Conservation (phyloP, 148 eudicot species). For the Fagopyrum tataricum region DNA sequence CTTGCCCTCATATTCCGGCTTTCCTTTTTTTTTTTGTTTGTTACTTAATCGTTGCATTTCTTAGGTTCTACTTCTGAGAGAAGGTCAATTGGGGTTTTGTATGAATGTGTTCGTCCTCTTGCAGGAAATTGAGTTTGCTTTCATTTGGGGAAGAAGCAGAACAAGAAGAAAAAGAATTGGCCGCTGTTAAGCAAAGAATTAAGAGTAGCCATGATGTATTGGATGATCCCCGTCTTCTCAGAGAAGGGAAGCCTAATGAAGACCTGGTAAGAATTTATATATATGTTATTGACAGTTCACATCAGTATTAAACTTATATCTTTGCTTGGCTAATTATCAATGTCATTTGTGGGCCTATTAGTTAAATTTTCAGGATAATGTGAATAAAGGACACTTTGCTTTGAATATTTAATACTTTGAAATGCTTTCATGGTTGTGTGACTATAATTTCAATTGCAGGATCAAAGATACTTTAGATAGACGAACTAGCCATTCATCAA, state of each 20-base stretch:
- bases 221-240: constrained; percentile 92
- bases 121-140: constrained; percentile 87
- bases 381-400: neutral
- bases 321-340: neutral
- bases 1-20: neutral
- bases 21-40: constrained; percentile 3
- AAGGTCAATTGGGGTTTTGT: neutral
- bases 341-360: neutral
- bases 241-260: constrained; percentile 36
- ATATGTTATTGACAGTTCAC: neutral
- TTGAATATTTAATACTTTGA: neutral
- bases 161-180: constrained; percentile 81
- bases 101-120: neutral
- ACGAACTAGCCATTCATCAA: neutral
- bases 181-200: constrained; percentile 60
- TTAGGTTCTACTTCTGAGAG: constrained; percentile 3
- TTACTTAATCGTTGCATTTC: neutral
- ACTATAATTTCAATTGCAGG: neutral
- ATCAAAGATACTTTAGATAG: neutral
- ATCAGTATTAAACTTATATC: neutral
- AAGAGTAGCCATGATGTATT: constrained; percentile 97
- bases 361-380: neutral
- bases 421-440: neutral
- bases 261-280: constrained; percentile 40
- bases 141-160: constrained; percentile 99